Evolutionary conservation across 495 filamentous ascomycete species (phyloP), one percentile per base, ranked within the genome.

Genomic region (Wilcoxina mikolae): DNA sequence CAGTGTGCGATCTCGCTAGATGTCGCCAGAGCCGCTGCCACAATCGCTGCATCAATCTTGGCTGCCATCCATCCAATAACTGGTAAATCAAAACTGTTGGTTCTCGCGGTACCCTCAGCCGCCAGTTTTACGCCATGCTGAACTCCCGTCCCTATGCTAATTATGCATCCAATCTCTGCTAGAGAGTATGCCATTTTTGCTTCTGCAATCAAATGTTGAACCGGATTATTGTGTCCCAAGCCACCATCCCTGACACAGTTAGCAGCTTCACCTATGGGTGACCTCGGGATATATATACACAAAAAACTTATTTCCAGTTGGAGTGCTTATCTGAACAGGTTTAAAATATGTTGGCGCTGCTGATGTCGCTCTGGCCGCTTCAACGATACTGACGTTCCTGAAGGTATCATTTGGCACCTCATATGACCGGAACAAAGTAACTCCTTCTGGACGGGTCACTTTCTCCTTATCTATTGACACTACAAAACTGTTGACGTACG

Each of bases 311-410:
- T 7, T 15, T 25, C 11, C 46, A 28, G 7, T 12, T 4, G 17
- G 10, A 12, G 7, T 49, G 9, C 10, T 24, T 18, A 26, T 48
- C 17, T 25, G 24, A 9, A 3, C 24, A 11, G 35, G 35, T 12
- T 57, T 53, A 23, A 57, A 57, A 17, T 43, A 57, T 24, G 51
- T 24, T 18, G 55, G 49, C 3, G 55, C 49, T 45, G 55, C 48
- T 22, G 49, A 53, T 12, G 55, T 57, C n/a, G 55, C 55, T 29
- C 55, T 52, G 18, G 42, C 48, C 15, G 55, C 55, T 47, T 57
- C 55, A 27, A 35, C 20, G 23, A 51, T 42, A 17, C 20, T 56
- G 20, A 56, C 46, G 12, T 33, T 4, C 10, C 12, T 11, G 20
- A n/a, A 31, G 4, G 12, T 15, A 24, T 2, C 29, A 9, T 56